Percentiles rank a stretch among this genome's conserved stretches.
These are phyloP conservation scores for Coniochaeta sp. DNA, from an alignment of 2,329 filamentous ascomycete genomes.

Conservation along the genomic window DNA sequence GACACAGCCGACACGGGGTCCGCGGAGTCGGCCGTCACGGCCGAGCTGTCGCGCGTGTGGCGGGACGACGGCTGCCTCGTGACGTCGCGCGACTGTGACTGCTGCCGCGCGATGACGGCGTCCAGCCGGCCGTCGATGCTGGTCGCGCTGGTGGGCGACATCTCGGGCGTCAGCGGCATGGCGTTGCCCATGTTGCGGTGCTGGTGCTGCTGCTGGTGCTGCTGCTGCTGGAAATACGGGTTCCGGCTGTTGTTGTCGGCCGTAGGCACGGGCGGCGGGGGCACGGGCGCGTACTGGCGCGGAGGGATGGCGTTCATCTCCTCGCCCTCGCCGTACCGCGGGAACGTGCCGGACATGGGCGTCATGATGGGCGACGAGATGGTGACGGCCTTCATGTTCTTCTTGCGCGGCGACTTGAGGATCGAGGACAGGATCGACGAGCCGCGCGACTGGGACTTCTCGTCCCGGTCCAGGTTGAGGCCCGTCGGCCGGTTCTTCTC, in stretches of 20 bases:
- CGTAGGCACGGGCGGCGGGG: slow-evolving; percentile 48
- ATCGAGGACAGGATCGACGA: slow-evolving; percentile 52
- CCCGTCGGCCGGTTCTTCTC: slow-evolving; percentile 40
- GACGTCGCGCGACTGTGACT: slow-evolving; percentile 12
- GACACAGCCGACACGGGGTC: slow-evolving; percentile 47
- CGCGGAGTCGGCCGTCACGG: slow-evolving; percentile 12
- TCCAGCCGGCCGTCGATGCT: slow-evolving; percentile 53
- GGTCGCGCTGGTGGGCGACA: slow-evolving; percentile 37
- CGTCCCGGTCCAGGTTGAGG: slow-evolving; percentile 40
- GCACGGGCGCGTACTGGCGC: slow-evolving; percentile 48
- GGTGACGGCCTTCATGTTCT: slow-evolving; percentile 41
- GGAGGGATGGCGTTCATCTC: slow-evolving; percentile 53
- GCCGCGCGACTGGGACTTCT: slow-evolving; percentile 47
- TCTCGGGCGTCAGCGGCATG: slow-evolving; percentile 36
- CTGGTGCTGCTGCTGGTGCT: too few species aligned
- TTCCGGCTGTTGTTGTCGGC: too few species aligned
- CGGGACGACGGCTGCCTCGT: slow-evolving; percentile 12
- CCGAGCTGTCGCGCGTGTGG: slow-evolving; percentile 30
- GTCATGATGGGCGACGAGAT: slow-evolving; percentile 63
- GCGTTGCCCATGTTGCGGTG: slow-evolving; percentile 18
- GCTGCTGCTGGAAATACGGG: slow-evolving; percentile 23
- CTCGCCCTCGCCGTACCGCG: slow-evolving; percentile 39
- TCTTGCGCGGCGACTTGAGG: slow-evolving; percentile 52
- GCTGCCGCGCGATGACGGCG: slow-evolving; percentile 23
- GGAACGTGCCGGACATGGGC: slow-evolving; percentile 53